Base-by-base conservation (phyloP, 257 asterid genomes). In the Solanum habrochaites region DNA sequence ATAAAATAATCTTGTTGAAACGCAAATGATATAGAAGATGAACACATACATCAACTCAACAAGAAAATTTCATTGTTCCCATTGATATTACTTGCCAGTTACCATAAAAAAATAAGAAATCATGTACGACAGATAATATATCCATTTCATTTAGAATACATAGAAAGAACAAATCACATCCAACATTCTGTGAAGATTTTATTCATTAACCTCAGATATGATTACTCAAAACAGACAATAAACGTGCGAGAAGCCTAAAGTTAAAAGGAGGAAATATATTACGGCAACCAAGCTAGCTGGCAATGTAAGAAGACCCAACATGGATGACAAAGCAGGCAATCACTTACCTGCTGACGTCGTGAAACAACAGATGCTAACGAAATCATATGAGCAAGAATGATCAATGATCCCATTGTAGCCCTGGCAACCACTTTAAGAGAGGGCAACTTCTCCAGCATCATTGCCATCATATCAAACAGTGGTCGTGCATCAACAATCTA, bases 391-490 rank as follows among this genome's bases (percentile, higher is more conserved):
- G 99, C 96, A 88, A 97, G 95, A 87, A 96, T 94, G 85, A 94
- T 90, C 89, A 95, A 92, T 13, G 99, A 97, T 77, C 96, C 95
- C 88, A 97, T 87, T 42, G 98, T 94, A 82, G 99, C 99, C 87
- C 94, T 90, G 39, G 98, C 96, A 89, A 96, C 97, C 85, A 89
- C 94, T 93, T 91, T 90, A 49, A 91, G 88, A 11, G 94, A 90
- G 88, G 99, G 94, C 89, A 97, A 98, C 90, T 93, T 96, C 96
- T 97, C 99, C 91, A 97, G 84, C 67, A 98, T 93, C 86, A 92
- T 92, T 39, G 98, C 94, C 99, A 96, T 97, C 94, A 96, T 92
- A 95, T 96, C 99, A 89, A 95, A 97, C 67, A 95, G 93, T 4
- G 98, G 99, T 12, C 94, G 89, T 69, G 92, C 92, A 92, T 97